phyloP scores from a whole-genome alignment of 2,329 filamentous ascomycete genomes.

The Grosmannia penicillata region DNA sequence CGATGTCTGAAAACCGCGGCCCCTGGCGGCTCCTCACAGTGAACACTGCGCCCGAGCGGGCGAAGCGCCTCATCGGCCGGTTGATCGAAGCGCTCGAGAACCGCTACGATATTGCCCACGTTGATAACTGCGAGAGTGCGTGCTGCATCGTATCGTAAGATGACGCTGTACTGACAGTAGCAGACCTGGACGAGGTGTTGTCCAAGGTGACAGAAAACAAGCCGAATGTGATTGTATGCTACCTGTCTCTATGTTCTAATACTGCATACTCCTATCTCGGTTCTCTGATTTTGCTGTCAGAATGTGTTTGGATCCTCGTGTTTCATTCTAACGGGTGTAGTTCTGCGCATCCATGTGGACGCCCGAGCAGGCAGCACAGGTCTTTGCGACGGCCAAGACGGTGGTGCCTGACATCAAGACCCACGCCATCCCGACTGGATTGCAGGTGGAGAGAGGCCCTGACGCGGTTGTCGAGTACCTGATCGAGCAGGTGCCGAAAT shows the following conservation, averaged over 20 bases:
- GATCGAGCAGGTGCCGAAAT: conserved; percentile 23
- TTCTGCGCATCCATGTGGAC: conserved; percentile 44
- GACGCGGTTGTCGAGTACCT: conserved; percentile 39
- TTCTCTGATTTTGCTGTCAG: no score
- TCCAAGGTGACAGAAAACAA: conserved; percentile 10
- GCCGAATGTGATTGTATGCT: conserved; percentile 16
- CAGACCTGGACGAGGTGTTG: conserved; percentile 40
- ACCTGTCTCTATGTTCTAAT: not conserved
- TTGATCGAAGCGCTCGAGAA: conserved; percentile 48
- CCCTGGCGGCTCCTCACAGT: conserved; percentile 40
- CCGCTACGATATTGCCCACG: conserved; percentile 45
- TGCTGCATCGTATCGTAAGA: not conserved
- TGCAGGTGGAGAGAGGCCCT: conserved; percentile 36
- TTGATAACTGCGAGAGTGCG: conserved; percentile 46
- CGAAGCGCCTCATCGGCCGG: conserved; percentile 45
- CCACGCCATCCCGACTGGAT: conserved; percentile 35
- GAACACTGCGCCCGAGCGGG: conserved; percentile 52
- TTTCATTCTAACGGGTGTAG: conserved; percentile 22
- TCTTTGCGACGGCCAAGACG: conserved; percentile 26
- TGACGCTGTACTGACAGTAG: not conserved
- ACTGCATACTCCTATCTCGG: not conserved
- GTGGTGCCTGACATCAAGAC: conserved; percentile 32
- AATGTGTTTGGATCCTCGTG: not conserved
- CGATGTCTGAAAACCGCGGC: not conserved
- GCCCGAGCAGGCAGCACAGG: conserved; percentile 28